These are phyloP conservation scores for Acanthamoeba royreba DNA, from an alignment of 208 protist species.

Conservation along the genomic window DNA sequence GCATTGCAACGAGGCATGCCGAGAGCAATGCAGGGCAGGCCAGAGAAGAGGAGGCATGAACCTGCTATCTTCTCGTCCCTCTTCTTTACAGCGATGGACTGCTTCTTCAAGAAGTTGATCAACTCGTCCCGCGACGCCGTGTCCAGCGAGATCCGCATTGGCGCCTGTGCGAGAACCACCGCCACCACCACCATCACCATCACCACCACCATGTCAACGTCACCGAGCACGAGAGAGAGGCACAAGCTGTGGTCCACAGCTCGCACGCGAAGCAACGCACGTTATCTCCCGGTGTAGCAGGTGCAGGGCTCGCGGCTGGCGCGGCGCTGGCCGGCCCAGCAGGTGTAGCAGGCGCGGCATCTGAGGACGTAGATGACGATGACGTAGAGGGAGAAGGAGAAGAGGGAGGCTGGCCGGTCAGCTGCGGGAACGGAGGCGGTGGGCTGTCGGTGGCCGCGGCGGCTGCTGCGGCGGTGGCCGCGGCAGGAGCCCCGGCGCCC, in stretches of 20 bases:
- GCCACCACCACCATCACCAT: not conserved
- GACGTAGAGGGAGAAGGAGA: not conserved
- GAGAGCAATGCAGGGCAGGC: no score
- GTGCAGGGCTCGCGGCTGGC: no score
- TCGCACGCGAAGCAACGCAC: no score
- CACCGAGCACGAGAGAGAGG: not conserved
- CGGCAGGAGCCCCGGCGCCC: not conserved
- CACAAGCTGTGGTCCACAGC: no score
- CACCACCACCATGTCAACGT: not conserved
- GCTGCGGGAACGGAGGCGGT: not conserved
- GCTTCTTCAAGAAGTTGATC: not conserved
- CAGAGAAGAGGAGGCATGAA: not conserved
- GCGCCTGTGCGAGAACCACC: not conserved
- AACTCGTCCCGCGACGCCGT: not conserved
- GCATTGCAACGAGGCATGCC: no score
- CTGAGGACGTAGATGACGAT: no score
- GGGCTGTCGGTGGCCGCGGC: not conserved
- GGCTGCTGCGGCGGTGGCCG: not conserved
- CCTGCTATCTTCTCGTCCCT: slow-evolving; percentile 1
- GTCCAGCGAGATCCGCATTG: not conserved
- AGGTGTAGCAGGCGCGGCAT: no score
- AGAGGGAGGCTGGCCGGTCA: not conserved
- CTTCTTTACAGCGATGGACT: slow-evolving; percentile 21
- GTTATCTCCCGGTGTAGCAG: no score
- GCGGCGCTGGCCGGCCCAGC: no score